phyloP scores from a whole-genome alignment of 1,284 basidiomycete species.

The Tilletia walkeri region DNA sequence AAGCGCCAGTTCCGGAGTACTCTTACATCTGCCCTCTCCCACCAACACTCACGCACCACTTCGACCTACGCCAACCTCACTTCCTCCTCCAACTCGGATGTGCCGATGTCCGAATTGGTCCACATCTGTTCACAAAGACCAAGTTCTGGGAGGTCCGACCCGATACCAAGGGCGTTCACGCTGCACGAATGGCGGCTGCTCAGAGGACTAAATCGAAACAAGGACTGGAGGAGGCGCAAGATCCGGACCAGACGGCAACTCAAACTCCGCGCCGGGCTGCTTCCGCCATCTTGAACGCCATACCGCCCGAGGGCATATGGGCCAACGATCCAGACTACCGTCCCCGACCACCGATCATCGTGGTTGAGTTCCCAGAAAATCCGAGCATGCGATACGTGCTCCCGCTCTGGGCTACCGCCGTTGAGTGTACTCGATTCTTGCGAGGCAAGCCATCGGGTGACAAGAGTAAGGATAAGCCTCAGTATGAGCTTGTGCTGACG shows the following conservation, averaged over 20 bases:
- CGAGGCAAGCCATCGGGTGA: not conserved
- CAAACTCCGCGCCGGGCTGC: too few relatives aligned
- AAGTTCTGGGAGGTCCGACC: conserved; percentile 48
- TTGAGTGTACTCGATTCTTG: not conserved
- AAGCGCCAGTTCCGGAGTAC: conserved; percentile 22
- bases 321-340: not conserved
- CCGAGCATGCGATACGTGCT: conserved; percentile 49
- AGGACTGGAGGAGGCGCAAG: too few relatives aligned
- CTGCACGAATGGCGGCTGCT: too few relatives aligned
- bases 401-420: conserved; percentile 38
- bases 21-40: conserved; percentile 42
- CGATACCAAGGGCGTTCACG: too few relatives aligned
- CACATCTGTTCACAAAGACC: conserved; percentile 45
- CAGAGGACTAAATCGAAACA: too few relatives aligned
- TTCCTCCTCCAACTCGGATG: conserved; percentile 42
- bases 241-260: too few relatives aligned
- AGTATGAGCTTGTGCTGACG: conserved; percentile 1
- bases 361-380: conserved; percentile 54
- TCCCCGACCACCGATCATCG: conserved; percentile 42
- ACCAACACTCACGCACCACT: conserved; percentile 33
- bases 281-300: too few relatives aligned
- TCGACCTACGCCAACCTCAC: conserved; percentile 44
- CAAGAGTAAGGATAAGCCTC: not conserved
- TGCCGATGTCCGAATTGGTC: conserved; percentile 47
- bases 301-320: not conserved